Conservation (phyloP, 805 yeast genomes). For the Nakazawaea laoshanensis region DNA sequence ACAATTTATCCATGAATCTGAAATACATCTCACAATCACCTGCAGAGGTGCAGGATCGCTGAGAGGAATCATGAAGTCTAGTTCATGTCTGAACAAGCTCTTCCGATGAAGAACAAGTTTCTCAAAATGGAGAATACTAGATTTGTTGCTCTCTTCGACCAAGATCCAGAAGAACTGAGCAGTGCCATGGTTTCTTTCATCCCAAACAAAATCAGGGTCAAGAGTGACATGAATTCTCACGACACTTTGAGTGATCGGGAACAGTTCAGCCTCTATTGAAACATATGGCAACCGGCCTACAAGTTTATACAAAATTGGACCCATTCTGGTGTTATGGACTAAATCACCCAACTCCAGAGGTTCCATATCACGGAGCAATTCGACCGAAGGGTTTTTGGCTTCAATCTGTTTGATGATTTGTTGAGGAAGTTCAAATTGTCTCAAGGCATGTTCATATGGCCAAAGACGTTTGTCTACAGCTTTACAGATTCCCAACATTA, state of each 20-base stretch:
- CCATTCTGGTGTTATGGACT: slow-evolving; percentile 76
- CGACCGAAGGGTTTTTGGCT: slow-evolving; percentile 60
- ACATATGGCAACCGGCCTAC: slow-evolving; percentile 71
- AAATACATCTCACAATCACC: slow-evolving; percentile 65
- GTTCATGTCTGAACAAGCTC: slow-evolving; percentile 51
- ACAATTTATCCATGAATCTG: slow-evolving; percentile 87
- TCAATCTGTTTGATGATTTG: slow-evolving; percentile 55
- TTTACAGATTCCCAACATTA: slow-evolving; percentile 75
- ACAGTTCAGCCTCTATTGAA: slow-evolving; percentile 68
- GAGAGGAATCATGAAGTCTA: slow-evolving; percentile 90
- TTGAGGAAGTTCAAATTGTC: slow-evolving; percentile 76
- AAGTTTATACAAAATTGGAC: slow-evolving; percentile 47
- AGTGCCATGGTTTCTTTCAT: slow-evolving; percentile 67
- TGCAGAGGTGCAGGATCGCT: slow-evolving; percentile 89
- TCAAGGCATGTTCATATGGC: slow-evolving; percentile 85
- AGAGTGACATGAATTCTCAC: slow-evolving; percentile 69
- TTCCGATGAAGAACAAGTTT: slow-evolving; percentile 60
- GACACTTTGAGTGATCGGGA: slow-evolving; percentile 83
- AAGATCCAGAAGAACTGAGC: slow-evolving; percentile 88
- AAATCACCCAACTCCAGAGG: slow-evolving; percentile 79
- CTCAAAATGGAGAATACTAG: slow-evolving; percentile 73
- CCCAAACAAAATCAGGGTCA: slow-evolving; percentile 83
- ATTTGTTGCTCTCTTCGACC: slow-evolving; percentile 77
- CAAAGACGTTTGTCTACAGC: slow-evolving; percentile 79
- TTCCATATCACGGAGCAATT: slow-evolving; percentile 62